phyloP scores from a whole-genome alignment of 2,329 filamentous ascomycete species.

The Cladosporium sp. region DNA sequence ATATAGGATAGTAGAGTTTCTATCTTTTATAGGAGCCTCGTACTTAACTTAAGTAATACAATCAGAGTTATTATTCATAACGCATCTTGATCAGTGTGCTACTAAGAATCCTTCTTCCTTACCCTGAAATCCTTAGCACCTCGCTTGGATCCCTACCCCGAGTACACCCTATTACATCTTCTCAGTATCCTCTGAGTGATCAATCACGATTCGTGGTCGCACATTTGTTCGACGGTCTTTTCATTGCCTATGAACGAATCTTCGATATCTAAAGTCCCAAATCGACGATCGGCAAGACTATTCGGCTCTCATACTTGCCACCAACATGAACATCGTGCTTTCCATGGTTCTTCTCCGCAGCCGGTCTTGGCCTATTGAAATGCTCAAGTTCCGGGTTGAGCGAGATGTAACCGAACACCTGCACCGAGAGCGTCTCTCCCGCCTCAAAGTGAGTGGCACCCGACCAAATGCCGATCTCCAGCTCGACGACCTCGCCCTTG shows the following conservation, averaged over 20 bases:
- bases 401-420: slow-evolving; percentile 1
- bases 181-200: background rate
- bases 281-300: slow-evolving; percentile 1
- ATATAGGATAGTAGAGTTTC: too few relatives aligned
- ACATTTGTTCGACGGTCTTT: too few relatives aligned
- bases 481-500: slow-evolving; percentile 42
- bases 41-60: too few relatives aligned
- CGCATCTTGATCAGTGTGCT: too few relatives aligned
- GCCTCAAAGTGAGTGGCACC: slow-evolving; percentile 48
- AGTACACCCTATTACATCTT: background rate
- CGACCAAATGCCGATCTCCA: slow-evolving; percentile 52
- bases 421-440: slow-evolving; percentile 27
- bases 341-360: background rate
- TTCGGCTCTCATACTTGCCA: background rate
- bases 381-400: background rate
- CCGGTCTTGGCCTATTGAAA: background rate
- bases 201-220: too few relatives aligned
- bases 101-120: too few relatives aligned
- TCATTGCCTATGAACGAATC: background rate
- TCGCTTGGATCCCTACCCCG: too few relatives aligned
- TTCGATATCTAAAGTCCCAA: background rate
- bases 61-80: too few relatives aligned
- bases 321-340: slow-evolving; percentile 9
- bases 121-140: too few relatives aligned
- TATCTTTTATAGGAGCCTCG: too few relatives aligned